phyloP scores from a whole-genome alignment of 371 early-diverging fungal genomes.

The Mortierella sp. region DNA sequence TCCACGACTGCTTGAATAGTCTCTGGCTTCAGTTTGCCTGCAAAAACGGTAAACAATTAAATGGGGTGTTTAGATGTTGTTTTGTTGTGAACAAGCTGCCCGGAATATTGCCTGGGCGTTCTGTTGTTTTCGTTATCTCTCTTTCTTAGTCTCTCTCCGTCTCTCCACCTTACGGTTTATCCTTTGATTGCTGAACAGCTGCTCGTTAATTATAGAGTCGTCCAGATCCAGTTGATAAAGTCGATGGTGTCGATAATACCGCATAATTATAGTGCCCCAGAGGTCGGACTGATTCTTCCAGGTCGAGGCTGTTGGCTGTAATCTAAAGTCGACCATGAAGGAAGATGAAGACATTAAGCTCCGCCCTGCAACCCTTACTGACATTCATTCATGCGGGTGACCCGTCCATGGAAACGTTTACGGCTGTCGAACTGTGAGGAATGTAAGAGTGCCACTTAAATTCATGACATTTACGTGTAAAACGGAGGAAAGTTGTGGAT shows the following conservation, averaged over 20 bases:
- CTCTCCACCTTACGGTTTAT: conserved; percentile 64
- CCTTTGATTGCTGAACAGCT: conserved; percentile 74
- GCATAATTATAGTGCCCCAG: conserved; percentile 83
- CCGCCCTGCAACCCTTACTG: neutral
- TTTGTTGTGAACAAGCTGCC: neutral
- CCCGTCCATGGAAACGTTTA: too few relatives aligned
- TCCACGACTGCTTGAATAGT: conserved; percentile 77
- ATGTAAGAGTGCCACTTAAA: too few relatives aligned
- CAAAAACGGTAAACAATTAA: neutral
- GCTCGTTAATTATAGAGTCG: conserved; percentile 62
- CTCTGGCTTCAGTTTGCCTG: conserved; percentile 67
- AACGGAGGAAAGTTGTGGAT: conserved; percentile 91
- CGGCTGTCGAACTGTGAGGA: too few relatives aligned
- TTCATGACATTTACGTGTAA: conserved; percentile 83
- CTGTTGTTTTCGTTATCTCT: too few relatives aligned
- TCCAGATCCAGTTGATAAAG: conserved; percentile 75
- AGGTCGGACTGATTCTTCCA: conserved; percentile 84
- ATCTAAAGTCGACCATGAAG: conserved; percentile 56
- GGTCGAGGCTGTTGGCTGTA: conserved; percentile 85
- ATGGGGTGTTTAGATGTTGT: neutral
- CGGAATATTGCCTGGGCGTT: neutral
- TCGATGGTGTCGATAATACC: conserved; percentile 72
- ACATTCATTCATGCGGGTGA: neutral
- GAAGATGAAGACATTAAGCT: neutral
- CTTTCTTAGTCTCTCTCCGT: neutral